These are phyloP conservation scores for Cladosporium sphaerospermum DNA, from an alignment of 2,329 filamentous ascomycete species.

Conservation along the genomic window DNA sequence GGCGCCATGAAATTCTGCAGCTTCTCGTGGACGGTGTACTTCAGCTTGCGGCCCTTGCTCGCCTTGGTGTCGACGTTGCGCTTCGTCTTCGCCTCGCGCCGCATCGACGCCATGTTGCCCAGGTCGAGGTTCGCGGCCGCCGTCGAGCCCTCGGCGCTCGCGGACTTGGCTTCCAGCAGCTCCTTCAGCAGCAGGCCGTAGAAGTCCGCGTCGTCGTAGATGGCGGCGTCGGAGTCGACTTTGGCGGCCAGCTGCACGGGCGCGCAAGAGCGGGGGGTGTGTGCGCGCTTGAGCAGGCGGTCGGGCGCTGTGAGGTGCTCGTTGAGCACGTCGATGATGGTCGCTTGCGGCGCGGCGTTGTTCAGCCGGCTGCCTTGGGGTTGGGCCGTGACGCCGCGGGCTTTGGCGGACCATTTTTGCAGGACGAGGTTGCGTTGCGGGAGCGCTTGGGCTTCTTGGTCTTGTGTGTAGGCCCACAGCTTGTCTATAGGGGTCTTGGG, in stretches of 20 bases:
- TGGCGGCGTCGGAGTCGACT: slow-evolving; percentile 51
- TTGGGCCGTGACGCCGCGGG: slow-evolving; percentile 54
- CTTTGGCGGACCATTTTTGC: slow-evolving; percentile 85
- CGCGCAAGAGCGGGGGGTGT: slow-evolving; percentile 68
- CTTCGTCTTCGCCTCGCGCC: slow-evolving; percentile 74
- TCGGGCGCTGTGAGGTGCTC: slow-evolving; percentile 61
- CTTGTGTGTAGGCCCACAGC: slow-evolving; percentile 67
- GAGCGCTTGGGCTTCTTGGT: slow-evolving; percentile 54
- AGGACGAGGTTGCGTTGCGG: slow-evolving; percentile 64
- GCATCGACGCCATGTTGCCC: slow-evolving; percentile 35
- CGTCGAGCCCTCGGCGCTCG: slow-evolving; percentile 45
- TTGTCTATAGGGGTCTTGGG: slow-evolving; percentile 53
- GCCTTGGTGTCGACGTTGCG: slow-evolving; percentile 87
- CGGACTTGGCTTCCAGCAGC: slow-evolving; percentile 78
- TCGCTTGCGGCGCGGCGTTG: slow-evolving; percentile 53
- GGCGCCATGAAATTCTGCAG: slow-evolving; percentile 97
- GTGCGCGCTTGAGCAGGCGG: slow-evolving; percentile 63
- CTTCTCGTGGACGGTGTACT: slow-evolving; percentile 94
- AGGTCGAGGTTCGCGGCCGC: slow-evolving; percentile 35
- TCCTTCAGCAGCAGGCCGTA: slow-evolving; percentile 91
- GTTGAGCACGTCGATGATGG: slow-evolving; percentile 61
- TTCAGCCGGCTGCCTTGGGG: slow-evolving; percentile 56
- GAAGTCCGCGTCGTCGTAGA: slow-evolving; percentile 93
- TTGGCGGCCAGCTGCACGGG: slow-evolving; percentile 51
- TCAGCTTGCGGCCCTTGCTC: slow-evolving; percentile 88